A percentile compares a stretch with the other conserved stretches of the same genome.
Conservation (phyloP, 139 green algal species). For the Chlamydomonas schloesseri region DNA sequence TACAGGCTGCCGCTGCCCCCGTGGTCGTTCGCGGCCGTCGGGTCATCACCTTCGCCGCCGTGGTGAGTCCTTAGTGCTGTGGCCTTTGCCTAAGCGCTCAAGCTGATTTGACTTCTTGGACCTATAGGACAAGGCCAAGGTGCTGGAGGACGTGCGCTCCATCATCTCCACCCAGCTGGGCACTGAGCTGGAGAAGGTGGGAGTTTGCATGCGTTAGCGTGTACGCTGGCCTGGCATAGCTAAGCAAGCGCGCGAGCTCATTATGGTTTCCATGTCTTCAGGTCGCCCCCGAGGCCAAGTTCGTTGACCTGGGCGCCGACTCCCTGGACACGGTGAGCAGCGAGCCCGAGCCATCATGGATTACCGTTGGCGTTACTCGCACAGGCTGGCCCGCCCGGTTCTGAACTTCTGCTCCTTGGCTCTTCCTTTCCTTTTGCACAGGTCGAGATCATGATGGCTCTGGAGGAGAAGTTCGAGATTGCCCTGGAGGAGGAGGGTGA, state of each 20-base stretch:
- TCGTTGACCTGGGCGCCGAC: constrained; percentile 97
- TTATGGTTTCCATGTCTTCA: constrained; percentile 37
- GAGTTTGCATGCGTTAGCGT: not conserved
- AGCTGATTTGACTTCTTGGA: not conserved
- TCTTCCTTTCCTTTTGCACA: too few relatives aligned
- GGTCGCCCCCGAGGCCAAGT: constrained; percentile 91
- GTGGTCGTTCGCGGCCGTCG: constrained; percentile 34
- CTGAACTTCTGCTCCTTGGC: too few relatives aligned
- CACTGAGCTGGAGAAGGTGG: constrained; percentile 85
- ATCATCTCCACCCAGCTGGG: constrained; percentile 97
- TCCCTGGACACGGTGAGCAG: constrained; percentile 95
- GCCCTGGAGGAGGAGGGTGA: constrained; percentile 95
- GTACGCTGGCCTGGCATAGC: too few relatives aligned
- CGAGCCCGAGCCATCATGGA: not conserved
- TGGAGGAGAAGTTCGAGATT: constrained; percentile 99
- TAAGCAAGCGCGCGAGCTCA: not conserved
- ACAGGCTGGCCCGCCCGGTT: too few relatives aligned
- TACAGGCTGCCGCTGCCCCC: not conserved
- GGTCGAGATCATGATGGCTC: constrained; percentile 99
- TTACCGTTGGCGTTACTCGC: not conserved
- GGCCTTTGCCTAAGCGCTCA: too few relatives aligned
- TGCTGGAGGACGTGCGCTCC: constrained; percentile 86
- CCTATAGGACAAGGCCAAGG: constrained; percentile 82
- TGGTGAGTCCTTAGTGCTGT: constrained; percentile 4
- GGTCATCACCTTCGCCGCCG: constrained; percentile 47